Percentiles rank a stretch among this genome's conserved stretches.
These are phyloP conservation scores for Akanthomyces uredinophilus DNA, from an alignment of 2,329 filamentous ascomycete species.

Conservation along the genomic window DNA sequence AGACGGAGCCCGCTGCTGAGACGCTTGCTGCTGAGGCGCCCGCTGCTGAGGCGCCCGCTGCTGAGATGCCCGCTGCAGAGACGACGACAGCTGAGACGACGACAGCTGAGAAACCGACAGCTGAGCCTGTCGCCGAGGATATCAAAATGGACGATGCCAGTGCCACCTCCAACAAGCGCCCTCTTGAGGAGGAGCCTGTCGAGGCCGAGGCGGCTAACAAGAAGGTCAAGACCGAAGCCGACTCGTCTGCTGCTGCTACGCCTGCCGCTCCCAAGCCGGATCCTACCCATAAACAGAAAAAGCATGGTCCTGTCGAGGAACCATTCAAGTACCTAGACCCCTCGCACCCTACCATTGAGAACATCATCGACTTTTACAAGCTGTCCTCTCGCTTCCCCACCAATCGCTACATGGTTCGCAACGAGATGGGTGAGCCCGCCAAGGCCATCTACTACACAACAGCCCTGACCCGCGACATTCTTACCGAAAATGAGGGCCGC, in stretches of 20 bases:
- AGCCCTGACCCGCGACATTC: constrained; percentile 75
- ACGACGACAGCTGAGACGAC: constrained; percentile 18
- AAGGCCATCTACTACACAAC: constrained; percentile 98
- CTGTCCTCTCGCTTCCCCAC: constrained; percentile 79
- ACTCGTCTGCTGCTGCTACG: constrained; percentile 18
- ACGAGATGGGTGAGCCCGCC: constrained; percentile 77
- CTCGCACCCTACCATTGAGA: constrained; percentile 68
- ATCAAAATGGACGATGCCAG: constrained; percentile 26
- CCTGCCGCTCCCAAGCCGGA: constrained; percentile 24
- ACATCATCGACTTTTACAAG: constrained; percentile 79
- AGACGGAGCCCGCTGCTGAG: constrained; percentile 21
- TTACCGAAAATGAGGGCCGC: constrained; percentile 80
- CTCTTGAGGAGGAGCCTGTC: constrained; percentile 28
- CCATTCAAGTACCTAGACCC: constrained; percentile 85
- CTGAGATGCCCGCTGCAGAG: too few species aligned
- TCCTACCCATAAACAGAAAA: constrained; percentile 31
- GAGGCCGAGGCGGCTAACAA: constrained; percentile 40
- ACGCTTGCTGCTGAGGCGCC: constrained; percentile 25
- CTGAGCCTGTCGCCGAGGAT: constrained; percentile 25
- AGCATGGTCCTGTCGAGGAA: constrained; percentile 66
- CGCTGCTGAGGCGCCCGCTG: constrained; percentile 8
- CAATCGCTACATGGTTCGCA: constrained; percentile 93
- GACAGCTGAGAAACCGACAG: constrained; percentile 15
- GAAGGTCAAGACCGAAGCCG: constrained; percentile 41
- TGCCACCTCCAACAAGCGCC: constrained; percentile 28